phyloP scores from a whole-genome alignment of 768 basidiomycete species.

The Boletus tomentosulus region DNA sequence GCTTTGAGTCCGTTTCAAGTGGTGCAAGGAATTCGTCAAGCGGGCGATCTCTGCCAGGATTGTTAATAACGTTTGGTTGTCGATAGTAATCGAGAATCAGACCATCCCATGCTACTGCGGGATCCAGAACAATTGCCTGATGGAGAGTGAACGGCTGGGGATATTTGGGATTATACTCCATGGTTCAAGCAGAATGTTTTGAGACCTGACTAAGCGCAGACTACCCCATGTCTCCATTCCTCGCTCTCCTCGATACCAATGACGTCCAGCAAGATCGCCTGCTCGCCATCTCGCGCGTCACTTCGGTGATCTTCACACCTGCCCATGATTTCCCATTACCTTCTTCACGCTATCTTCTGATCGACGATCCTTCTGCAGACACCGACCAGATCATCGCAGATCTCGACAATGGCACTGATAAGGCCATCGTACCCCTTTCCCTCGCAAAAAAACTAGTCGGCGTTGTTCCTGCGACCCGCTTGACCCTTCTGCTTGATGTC shows the following conservation, averaged over 20 bases:
- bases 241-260: constrained; percentile 53
- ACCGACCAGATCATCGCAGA: constrained; percentile 55
- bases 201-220: constrained; percentile 20
- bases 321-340: constrained; percentile 28
- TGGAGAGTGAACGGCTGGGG: constrained; percentile 70
- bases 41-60: constrained; percentile 61
- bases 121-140: constrained; percentile 62
- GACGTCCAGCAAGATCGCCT: constrained; percentile 46
- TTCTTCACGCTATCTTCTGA: constrained; percentile 47
- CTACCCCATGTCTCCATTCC: constrained; percentile 37
- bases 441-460: constrained; percentile 64
- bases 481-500: constrained; percentile 74
- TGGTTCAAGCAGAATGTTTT: constrained; percentile 15
- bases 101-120: constrained; percentile 72
- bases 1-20: constrained; percentile 58
- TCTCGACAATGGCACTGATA: constrained; percentile 78
- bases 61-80: constrained; percentile 1
- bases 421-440: constrained; percentile 70
- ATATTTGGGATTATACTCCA: constrained; percentile 68
- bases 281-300: constrained; percentile 63
- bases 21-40: constrained; percentile 64
- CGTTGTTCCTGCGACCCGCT: constrained; percentile 63
- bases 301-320: constrained; percentile 61
- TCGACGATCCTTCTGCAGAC: constrained; percentile 46
- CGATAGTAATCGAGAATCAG: background rate